Evolutionary conservation across 75 land plant genomes (phyloP).

Genomic region (Gnetum montanum): DNA sequence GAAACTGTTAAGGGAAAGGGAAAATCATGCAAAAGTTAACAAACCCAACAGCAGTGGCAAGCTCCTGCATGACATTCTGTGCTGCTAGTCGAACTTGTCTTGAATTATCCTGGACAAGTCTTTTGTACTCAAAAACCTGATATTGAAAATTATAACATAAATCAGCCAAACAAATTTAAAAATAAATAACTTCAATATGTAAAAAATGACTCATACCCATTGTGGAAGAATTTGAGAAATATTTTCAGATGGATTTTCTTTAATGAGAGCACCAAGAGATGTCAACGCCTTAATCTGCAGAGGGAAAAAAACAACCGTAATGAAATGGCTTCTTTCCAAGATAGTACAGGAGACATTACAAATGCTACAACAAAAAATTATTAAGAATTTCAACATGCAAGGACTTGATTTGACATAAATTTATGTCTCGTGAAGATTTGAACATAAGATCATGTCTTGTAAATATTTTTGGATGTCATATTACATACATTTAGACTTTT

Average conservation of each 20-base stretch:
- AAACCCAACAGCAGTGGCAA: constrained; percentile 48
- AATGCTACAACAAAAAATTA: no score
- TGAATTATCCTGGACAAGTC: constrained; percentile 67
- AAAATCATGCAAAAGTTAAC: no score
- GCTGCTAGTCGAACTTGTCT: constrained; percentile 85
- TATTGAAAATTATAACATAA: constrained; percentile 5
- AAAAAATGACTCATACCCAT: constrained; percentile 75
- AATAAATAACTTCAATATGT: not conserved
- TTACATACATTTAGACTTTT: no score
- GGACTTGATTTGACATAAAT: no score
- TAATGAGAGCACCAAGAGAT: constrained; percentile 46
- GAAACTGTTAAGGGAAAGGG: no score
- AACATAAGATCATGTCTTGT: no score
- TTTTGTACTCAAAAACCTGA: constrained; percentile 94
- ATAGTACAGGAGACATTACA: no score
- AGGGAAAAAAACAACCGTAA: constrained; percentile 1
- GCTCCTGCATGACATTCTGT: constrained; percentile 72
- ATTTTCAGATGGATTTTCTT: constrained; percentile 51
- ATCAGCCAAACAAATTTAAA: not conserved
- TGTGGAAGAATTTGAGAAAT: constrained; percentile 56
- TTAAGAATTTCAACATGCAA: no score
- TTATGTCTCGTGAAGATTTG: no score
- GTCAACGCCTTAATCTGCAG: constrained; percentile 84
- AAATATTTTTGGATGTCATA: no score
- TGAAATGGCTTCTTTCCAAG: no score